phyloP scores from a whole-genome alignment of 2,329 filamentous ascomycete genomes.

The Pseudogymnoascus sp. region DNA sequence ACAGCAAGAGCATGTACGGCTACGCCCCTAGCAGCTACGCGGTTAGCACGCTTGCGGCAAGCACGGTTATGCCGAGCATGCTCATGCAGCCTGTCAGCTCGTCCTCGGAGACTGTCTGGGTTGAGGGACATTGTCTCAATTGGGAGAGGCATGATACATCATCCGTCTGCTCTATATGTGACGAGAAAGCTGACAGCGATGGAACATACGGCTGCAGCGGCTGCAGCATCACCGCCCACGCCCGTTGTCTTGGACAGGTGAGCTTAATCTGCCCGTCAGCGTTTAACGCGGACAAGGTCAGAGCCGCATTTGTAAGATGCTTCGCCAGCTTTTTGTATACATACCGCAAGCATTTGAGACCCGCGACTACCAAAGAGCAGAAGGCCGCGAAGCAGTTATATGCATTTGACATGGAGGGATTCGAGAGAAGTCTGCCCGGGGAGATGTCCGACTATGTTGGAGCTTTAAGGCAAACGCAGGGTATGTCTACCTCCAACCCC shows the following conservation, averaged over 20 bases:
- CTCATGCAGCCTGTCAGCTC: conserved; percentile 71
- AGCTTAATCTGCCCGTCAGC: conserved; percentile 58
- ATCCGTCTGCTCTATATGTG: conserved; percentile 64
- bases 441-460: conserved; percentile 58
- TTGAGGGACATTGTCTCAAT: conserved; percentile 75
- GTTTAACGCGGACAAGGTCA: conserved; percentile 54
- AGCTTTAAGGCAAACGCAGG: conserved; percentile 61
- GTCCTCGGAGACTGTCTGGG: conserved; percentile 74
- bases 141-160: conserved; percentile 53
- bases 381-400: conserved; percentile 54
- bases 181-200: conserved; percentile 59
- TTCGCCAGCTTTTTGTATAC: conserved; percentile 60
- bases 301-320: conserved; percentile 58
- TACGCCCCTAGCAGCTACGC: conserved; percentile 82
- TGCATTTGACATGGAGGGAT: conserved; percentile 59
- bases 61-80: conserved; percentile 81
- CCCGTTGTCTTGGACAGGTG: conserved; percentile 54
- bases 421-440: conserved; percentile 56
- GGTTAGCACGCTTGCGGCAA: conserved; percentile 77
- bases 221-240: conserved; percentile 52
- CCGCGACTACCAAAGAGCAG: conserved; percentile 50
- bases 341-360: conserved; percentile 55
- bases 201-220: conserved; percentile 68
- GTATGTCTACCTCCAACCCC: conserved; percentile 34
- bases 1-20: conserved; percentile 38